Evolutionary conservation across 208 protist genomes (phyloP), one percentile per base, ranked within the genome.

Genomic region (Crithidia sp.): DNA sequence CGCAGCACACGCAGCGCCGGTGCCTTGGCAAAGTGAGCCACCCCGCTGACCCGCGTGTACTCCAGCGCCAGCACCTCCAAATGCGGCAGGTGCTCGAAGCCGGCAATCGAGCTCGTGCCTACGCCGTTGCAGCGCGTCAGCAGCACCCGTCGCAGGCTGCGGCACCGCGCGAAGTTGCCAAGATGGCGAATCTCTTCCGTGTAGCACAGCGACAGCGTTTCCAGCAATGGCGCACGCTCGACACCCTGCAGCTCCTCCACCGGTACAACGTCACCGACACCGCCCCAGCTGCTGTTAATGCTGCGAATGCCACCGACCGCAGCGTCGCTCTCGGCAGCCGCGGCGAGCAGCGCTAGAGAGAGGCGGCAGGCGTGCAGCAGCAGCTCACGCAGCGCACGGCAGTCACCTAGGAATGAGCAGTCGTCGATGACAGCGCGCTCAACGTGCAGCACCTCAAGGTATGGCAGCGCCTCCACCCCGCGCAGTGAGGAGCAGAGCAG

Each of bases 71-170:
- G 68, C 61, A 77, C 39, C 55, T 83, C 72, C 17, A 89, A 75
- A 14, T n/a, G 43, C 17, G 86, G 86, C 45, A 91, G 61, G 9
- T 4, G 37, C 52, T 87, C 71, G 10, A 91, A 74, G 37, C 83
- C 83, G 8, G 40, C 57, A 59, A 91, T 72, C 39, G 83, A 82
- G 55, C 52, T 28, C 16, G 71, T 76, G 63, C 72, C 76, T 61
- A 91, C 81, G 49, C 79, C 79, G 65, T 91, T 89, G 72, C 87
- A 91, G 0, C 83, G 77, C 12, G 84, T 88, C 10, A 89, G 75
- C 37, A 88, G 54, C 19, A 91, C 45, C 44, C 77, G 58, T 43
- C 81, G 81, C 63, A 89, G 67, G n/a, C 76, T 79, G 43, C 37
- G 65, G 50, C 87, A 86, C 7, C 13, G 52, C 16, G 74, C 71